Base-by-base conservation (phyloP, 257 asterid species). In the Voacanga thouarsii region DNA sequence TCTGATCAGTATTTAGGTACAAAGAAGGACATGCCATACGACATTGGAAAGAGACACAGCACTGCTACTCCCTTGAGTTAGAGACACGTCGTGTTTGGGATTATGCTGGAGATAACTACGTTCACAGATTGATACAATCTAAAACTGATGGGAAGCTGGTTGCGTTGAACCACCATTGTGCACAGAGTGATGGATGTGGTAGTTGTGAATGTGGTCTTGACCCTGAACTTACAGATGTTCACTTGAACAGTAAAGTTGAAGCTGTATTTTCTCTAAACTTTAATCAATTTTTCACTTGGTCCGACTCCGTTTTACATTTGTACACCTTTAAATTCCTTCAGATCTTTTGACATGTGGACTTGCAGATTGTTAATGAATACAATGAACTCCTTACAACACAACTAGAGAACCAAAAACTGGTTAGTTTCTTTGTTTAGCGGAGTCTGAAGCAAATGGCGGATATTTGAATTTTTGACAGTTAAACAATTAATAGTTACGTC, bases 51-150 rank as follows among this genome's bases (percentile, higher is more conserved):
- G 99, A 93, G 81, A 96, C 98, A 73, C 86, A 93, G 75, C 99
- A 96, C 83, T 93, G 97, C 89, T 93, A 96, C 82, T 94, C 99
- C 75, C 91, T 96, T 82, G 99, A 96, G 84, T 90, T 96, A 84
- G 98, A 96, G 84, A 93, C 99, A 23, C 96, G 89, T 72, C 92
- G 98, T 68, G 99, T 96, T 79, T 96, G 99, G 99, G 98, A 96
- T 83, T 89, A 88, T 81, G 91, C 89, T 71, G 99, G 99, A 79
- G 93, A 96, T 82, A 96, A 93, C 84, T 96, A 96, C 86, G 99
- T 96, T 87, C 99, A 96, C 79, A 88, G 99, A 45, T 75, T 96
- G 84, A 92, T 96, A 85, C 99, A 90, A 82, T 92, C 97, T 76
- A 96, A 96, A 85, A 92, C 98, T 66, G 97, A 96, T 86, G 98